Percentiles rank a stretch among this genome's conserved stretches.
Conservation (phyloP, 2,329 filamentous ascomycete genomes). For the Stachybotrys elegans region DNA sequence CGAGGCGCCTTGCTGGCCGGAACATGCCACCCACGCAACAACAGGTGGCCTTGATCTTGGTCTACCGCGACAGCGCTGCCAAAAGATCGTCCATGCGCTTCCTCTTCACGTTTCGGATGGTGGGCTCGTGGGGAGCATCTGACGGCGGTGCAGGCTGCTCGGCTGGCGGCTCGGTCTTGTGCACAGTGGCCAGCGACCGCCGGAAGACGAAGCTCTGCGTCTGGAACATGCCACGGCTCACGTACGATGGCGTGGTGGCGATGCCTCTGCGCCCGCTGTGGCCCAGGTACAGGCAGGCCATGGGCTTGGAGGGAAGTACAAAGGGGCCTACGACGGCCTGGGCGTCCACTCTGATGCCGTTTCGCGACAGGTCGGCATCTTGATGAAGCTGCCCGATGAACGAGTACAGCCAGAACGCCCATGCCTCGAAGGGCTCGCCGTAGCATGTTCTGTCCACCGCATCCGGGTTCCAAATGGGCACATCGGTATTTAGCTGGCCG, state of each 20-base stretch:
- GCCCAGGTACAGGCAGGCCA: conserved; percentile 32
- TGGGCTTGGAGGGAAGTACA: conserved; percentile 31
- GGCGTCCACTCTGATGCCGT: conserved; percentile 11
- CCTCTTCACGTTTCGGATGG: conserved; percentile 25
- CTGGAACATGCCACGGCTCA: conserved; percentile 28
- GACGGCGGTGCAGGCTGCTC: no score
- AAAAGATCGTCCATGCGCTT: conserved; percentile 28
- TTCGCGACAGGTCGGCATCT: conserved; percentile 26
- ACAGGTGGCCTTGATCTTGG: no score
- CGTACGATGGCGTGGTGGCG: conserved; percentile 27
- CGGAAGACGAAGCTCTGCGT: conserved; percentile 29
- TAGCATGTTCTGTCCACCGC: conserved; percentile 26
- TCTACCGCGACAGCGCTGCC: conserved; percentile 17
- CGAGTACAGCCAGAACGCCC: conserved; percentile 37
- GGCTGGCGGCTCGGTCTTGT: conserved; percentile 9
- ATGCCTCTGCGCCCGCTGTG: conserved; percentile 30
- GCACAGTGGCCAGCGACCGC: no score
- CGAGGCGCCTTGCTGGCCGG: no score
- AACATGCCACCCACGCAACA: no score
- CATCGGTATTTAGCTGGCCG: conserved; percentile 23
- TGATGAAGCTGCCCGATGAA: conserved; percentile 31
- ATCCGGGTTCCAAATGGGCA: conserved; percentile 23
- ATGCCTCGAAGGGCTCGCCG: conserved; percentile 29
- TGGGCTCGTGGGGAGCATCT: conserved; percentile 8
- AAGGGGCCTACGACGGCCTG: conserved; percentile 30